These are phyloP conservation scores for Botryotinia narcissicola DNA, from an alignment of 2,329 filamentous ascomycete genomes.

Conservation along the genomic window DNA sequence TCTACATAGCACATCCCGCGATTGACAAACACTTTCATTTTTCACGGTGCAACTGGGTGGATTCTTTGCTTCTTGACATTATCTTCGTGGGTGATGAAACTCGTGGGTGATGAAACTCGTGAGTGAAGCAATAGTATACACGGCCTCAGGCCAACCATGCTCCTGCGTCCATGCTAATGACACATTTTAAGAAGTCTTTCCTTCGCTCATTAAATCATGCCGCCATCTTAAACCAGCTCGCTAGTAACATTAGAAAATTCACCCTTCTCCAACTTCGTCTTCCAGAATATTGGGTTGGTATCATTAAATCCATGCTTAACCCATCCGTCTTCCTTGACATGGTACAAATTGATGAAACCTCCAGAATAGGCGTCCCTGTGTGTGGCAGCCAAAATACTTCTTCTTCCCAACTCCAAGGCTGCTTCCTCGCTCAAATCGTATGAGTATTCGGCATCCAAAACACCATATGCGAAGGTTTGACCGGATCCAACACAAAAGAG, in stretches of 20 bases:
- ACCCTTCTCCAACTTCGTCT: slow-evolving; percentile 96
- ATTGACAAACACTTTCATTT: not conserved
- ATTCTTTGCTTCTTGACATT: slow-evolving; percentile 15
- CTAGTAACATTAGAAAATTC: slow-evolving; percentile 66
- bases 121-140: slow-evolving; percentile 37
- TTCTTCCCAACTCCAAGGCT: slow-evolving; percentile 82
- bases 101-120: slow-evolving; percentile 32
- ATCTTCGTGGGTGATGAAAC: slow-evolving; percentile 31
- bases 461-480: slow-evolving; percentile 98
- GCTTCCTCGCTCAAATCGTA: slow-evolving; percentile 87
- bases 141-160: slow-evolving; percentile 27
- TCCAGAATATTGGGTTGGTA: slow-evolving; percentile 99
- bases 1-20: not conserved
- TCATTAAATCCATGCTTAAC: slow-evolving; percentile 98
- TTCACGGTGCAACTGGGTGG: not conserved
- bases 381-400: slow-evolving; percentile 93
- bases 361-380: slow-evolving; percentile 98
- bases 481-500: slow-evolving; percentile 97
- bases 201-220: slow-evolving; percentile 17
- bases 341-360: slow-evolving; percentile 97
- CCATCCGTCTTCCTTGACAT: slow-evolving; percentile 98
- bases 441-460: slow-evolving; percentile 90
- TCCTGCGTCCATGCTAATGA: slow-evolving; percentile 36
- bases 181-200: slow-evolving; percentile 33
- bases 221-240: slow-evolving; percentile 35